These are phyloP conservation scores for Podosphaera leucotricha DNA, from an alignment of 2,329 filamentous ascomycete genomes.

Conservation along the genomic window DNA sequence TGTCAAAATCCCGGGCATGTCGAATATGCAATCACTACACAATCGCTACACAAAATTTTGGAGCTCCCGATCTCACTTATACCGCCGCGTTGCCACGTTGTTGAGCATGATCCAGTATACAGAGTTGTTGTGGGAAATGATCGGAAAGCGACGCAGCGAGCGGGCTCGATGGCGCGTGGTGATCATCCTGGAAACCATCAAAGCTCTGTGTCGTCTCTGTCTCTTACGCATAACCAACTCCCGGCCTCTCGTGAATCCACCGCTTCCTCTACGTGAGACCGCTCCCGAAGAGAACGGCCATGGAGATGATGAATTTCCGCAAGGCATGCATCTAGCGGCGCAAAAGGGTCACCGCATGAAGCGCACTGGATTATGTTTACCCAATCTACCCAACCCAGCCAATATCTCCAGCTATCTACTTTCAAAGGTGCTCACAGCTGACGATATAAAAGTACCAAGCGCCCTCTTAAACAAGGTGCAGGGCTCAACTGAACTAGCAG, in stretches of 20 bases:
- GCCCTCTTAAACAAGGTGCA: conserved; percentile 65
- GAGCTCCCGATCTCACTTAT: conserved; percentile 39
- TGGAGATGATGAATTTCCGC: conserved; percentile 20
- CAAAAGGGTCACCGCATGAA: conserved; percentile 66
- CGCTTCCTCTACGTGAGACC: conserved; percentile 64
- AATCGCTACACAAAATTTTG: conserved; percentile 45
- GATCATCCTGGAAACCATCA: conserved; percentile 62
- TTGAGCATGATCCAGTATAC: conserved; percentile 87
- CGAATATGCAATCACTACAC: conserved; percentile 27
- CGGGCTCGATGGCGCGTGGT: conserved; percentile 73
- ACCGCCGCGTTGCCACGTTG: conserved; percentile 57
- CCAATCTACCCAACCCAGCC: conserved; percentile 54
- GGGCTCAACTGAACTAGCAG: conserved; percentile 51
- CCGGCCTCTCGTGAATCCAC: conserved; percentile 59
- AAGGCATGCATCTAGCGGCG: conserved; percentile 10
- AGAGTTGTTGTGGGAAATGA: conserved; percentile 93
- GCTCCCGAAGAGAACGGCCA: conserved; percentile 36
- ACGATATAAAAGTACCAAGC: conserved; percentile 85
- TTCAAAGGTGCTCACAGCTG: conserved; percentile 73
- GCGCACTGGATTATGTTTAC: conserved; percentile 69
- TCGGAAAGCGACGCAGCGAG: conserved; percentile 63
- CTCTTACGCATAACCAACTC: conserved; percentile 65
- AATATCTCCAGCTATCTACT: conserved; percentile 77
- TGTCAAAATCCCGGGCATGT: conserved; percentile 29
- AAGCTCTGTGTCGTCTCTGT: conserved; percentile 62